Conservation (phyloP, 2,329 filamentous ascomycete species). For the Beauveria caledonica region DNA sequence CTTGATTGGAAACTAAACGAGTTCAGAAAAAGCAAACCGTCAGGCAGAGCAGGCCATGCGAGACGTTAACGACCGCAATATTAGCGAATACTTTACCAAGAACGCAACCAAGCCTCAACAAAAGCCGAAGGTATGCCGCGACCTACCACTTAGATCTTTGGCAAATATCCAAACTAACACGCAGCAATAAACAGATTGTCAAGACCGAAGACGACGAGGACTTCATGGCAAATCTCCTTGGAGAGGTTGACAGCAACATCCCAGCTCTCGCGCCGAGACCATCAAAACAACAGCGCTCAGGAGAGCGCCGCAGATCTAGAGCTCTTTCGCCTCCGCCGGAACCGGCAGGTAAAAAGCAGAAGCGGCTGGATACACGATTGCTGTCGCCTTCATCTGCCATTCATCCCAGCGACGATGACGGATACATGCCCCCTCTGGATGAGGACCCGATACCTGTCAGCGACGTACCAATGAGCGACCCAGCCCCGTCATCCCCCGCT, state of each 20-base stretch:
- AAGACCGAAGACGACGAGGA: conserved; percentile 82
- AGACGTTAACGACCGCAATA: conserved; percentile 82
- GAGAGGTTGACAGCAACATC: conserved; percentile 76
- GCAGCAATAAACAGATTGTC: conserved; percentile 42
- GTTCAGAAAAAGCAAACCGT: conserved; percentile 70
- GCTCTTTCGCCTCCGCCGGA: conserved; percentile 66
- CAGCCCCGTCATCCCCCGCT: conserved; percentile 78
- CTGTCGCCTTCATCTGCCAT: conserved; percentile 37
- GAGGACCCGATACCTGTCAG: conserved; percentile 44
- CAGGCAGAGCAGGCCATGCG: conserved; percentile 80
- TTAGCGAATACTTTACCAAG: conserved; percentile 89
- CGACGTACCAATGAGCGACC: conserved; percentile 74
- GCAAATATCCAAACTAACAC: conserved; percentile 10
- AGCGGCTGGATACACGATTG: conserved; percentile 41
- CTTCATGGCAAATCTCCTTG: conserved; percentile 77
- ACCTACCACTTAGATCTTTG: neutral
- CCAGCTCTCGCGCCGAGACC: conserved; percentile 45
- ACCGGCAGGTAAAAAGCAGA: conserved; percentile 48
- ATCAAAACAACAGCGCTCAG: conserved; percentile 59
- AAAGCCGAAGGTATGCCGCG: conserved; percentile 67
- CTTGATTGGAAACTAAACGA: neutral
- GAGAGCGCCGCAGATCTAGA: conserved; percentile 69
- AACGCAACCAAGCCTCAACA: conserved; percentile 57
- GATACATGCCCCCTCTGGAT: conserved; percentile 47
- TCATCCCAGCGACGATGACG: conserved; percentile 45